Evolutionary conservation across 2,329 filamentous ascomycete genomes (phyloP), one percentile per base, ranked within the genome.

Genomic region (Chaetomium sp.): DNA sequence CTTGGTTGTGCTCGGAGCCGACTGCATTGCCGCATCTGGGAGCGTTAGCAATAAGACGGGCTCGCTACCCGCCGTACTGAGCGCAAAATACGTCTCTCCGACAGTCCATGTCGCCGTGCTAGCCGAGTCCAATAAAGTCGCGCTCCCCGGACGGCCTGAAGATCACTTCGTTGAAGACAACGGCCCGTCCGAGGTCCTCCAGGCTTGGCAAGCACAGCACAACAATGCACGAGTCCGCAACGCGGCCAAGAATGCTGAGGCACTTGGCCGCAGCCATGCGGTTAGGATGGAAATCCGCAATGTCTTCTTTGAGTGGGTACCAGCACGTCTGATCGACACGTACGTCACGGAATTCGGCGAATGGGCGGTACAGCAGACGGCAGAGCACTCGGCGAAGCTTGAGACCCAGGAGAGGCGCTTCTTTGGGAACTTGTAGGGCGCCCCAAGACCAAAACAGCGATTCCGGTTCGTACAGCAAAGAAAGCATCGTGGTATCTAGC

Each of bases 21-120:
- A 91, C 71, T 78, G 85, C 4, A 86, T 91, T 62, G 82, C 83
- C 13, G 73, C 76, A 0, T 72, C 76, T 0, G 88, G 87, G 1
- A 82, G 84, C 33, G 83, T 90, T 21, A 86, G 82, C 73, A 91
- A 90, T 75, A 91, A 90, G 74, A 86, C 82, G 0, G 88, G 88
- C 0, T 88, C 86, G 1, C 74, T 90, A 7, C 82, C 86, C 0
- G 81, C 84, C 1, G 80, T 85, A 0, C 76, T 90, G 1, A 80
- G 83, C 57, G 82, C 84, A 8, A 84, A 80, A 60, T 74, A 83
- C 57, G 74, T 83, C 3, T 78, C 80, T 4, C 79, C 81, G 0
- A 65, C 65, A 0, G 79, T 76, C 12, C 82, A 80, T 64, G 77
- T 88, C 0, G 73, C 89, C 2, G 83, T 86, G 0, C 68, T 90